These are phyloP conservation scores for Platismatia glauca DNA, from an alignment of 495 filamentous ascomycete species.

Conservation along the genomic window DNA sequence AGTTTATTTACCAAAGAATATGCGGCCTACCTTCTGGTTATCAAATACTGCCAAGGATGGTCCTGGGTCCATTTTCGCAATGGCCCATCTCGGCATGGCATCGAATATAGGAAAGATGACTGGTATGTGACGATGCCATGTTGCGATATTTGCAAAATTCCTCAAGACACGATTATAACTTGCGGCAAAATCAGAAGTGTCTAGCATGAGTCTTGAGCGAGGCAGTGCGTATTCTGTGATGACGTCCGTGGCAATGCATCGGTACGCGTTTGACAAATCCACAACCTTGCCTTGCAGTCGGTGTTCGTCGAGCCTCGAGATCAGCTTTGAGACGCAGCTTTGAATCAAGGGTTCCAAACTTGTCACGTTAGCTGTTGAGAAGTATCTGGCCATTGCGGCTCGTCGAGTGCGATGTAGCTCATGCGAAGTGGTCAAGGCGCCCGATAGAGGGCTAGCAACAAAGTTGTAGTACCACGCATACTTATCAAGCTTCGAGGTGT, in stretches of 20 bases:
- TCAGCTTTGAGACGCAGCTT: conserved; percentile 7
- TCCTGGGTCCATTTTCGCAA: not conserved
- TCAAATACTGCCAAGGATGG: not conserved
- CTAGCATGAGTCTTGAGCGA: conserved; percentile 27
- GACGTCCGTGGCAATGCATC: conserved; percentile 35
- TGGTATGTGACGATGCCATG: not conserved
- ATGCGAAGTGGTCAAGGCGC: conserved; percentile 1
- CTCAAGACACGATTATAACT: not conserved
- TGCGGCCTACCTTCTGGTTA: not conserved
- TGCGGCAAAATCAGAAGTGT: conserved; percentile 20
- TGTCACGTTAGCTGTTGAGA: conserved; percentile 5
- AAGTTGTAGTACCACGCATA: conserved; percentile 4
- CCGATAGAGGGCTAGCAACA: not conserved
- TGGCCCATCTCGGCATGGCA: not conserved
- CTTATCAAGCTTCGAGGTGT: not conserved
- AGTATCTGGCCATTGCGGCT: conserved; percentile 1
- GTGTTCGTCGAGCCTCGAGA: conserved; percentile 8
- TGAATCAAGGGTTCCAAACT: conserved; percentile 8
- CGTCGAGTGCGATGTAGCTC: conserved; percentile 10
- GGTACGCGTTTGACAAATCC: conserved; percentile 24
- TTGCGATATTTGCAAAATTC: not conserved
- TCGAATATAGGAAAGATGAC: not conserved
- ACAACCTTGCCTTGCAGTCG: conserved; percentile 15
- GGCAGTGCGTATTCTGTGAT: conserved; percentile 39
- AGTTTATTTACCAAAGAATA: not conserved